Evolutionary conservation across 2,329 filamentous ascomycete species (phyloP).

Genomic region (Nemania bipapillata): DNA sequence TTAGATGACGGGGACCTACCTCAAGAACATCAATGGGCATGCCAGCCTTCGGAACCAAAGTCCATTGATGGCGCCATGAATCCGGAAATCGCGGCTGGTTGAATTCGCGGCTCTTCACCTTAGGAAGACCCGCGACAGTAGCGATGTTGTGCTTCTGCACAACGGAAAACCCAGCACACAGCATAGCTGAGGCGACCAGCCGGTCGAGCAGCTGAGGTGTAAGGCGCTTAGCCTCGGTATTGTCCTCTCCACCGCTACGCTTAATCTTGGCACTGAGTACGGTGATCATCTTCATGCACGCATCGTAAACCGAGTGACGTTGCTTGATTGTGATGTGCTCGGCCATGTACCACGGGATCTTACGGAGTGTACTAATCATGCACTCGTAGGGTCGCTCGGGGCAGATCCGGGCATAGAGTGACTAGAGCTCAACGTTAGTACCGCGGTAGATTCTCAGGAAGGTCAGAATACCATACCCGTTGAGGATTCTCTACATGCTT

Average conservation of each 20-base stretch:
- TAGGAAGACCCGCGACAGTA: conserved; percentile 54
- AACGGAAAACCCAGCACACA: conserved; percentile 69
- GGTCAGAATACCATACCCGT: conserved; percentile 61
- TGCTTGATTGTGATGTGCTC: conserved; percentile 67
- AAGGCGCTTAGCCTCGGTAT: conserved; percentile 54
- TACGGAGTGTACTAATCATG: conserved; percentile 70
- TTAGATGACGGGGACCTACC: conserved; percentile 55
- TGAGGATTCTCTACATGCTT: conserved; percentile 71
- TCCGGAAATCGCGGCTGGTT: conserved; percentile 62
- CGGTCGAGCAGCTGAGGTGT: conserved; percentile 65
- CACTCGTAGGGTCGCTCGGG: conserved; percentile 73
- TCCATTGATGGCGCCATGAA: conserved; percentile 65
- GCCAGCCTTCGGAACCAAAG: conserved; percentile 61
- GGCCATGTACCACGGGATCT: conserved; percentile 71
- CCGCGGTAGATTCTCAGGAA: neutral
- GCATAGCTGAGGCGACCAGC: conserved; percentile 63
- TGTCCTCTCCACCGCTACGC: conserved; percentile 43
- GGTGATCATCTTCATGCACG: conserved; percentile 61
- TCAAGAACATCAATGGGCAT: conserved; percentile 65
- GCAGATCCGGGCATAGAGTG: conserved; percentile 68
- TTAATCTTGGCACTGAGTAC: conserved; percentile 59
- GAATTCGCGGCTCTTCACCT: conserved; percentile 53
- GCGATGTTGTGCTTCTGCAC: conserved; percentile 71
- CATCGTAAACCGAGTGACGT: conserved; percentile 63
- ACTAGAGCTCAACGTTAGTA: conserved; percentile 54